Conservation (phyloP, 116 monocot species). For the Iris pallida region DNA sequence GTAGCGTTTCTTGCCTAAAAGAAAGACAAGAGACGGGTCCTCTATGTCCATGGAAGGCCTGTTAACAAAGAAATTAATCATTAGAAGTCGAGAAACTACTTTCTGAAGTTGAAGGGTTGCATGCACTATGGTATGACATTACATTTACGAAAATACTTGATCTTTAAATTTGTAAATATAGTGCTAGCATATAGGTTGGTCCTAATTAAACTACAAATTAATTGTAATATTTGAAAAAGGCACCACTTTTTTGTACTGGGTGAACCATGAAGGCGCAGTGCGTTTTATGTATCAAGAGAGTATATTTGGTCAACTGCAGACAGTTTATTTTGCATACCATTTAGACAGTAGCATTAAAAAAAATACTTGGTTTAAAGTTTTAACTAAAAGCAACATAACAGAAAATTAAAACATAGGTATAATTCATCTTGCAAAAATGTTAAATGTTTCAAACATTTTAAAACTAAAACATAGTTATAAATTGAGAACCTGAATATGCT, state of each 20-base stretch:
- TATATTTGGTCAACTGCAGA: background rate
- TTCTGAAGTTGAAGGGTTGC: background rate
- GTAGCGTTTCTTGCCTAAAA: slow-evolving; percentile 72
- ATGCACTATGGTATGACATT: background rate
- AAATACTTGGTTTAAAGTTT: background rate
- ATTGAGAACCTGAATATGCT: slow-evolving; percentile 76
- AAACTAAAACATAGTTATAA: background rate
- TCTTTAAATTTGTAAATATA: background rate
- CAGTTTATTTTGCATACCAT: background rate
- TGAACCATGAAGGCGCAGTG: background rate
- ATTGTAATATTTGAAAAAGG: background rate
- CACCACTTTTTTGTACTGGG: background rate
- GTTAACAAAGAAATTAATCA: slow-evolving; percentile 1
- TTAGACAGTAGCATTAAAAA: background rate
- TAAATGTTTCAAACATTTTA: background rate
- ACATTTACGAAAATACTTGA: background rate
- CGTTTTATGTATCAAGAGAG: background rate
- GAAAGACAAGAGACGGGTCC: slow-evolving; percentile 82
- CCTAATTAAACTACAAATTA: too few species aligned
- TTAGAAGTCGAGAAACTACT: background rate
- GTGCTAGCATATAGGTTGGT: background rate
- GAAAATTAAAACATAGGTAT: background rate
- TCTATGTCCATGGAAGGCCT: slow-evolving; percentile 97
- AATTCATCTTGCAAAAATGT: slow-evolving; percentile 4
- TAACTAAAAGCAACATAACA: background rate